Percentiles rank a stretch among this genome's conserved stretches.
These are phyloP conservation scores for Monosporascus sp. DNA, from an alignment of 2,329 filamentous ascomycete species.

Conservation along the genomic window DNA sequence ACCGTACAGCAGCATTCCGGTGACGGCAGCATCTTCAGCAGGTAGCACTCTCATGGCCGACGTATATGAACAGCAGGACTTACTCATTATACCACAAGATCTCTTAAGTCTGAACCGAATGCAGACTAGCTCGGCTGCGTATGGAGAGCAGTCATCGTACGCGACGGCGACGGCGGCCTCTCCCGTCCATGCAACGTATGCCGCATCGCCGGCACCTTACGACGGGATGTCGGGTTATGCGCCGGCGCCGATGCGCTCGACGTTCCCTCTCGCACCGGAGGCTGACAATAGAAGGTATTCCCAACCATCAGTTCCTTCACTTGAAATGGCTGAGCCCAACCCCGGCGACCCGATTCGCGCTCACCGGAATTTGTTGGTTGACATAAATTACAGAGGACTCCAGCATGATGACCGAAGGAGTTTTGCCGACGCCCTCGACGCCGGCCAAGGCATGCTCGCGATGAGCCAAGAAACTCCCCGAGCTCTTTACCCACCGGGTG, in stretches of 20 bases:
- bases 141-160: slow-evolving; percentile 61
- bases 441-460: slow-evolving; percentile 88
- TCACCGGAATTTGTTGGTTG: slow-evolving; percentile 59
- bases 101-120: slow-evolving; percentile 63
- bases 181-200: slow-evolving; percentile 60
- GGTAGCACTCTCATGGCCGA: slow-evolving; percentile 59
- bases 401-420: slow-evolving; percentile 57
- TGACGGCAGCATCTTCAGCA: slow-evolving; percentile 63
- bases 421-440: slow-evolving; percentile 86
- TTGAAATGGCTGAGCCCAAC: slow-evolving; percentile 41
- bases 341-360: slow-evolving; percentile 29
- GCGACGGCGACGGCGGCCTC: slow-evolving; percentile 61
- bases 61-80: slow-evolving; percentile 56
- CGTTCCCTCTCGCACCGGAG: slow-evolving; percentile 52
- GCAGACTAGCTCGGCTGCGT: slow-evolving; percentile 57
- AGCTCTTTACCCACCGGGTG: slow-evolving; percentile 73
- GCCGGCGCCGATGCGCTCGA: slow-evolving; percentile 55
- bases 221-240: slow-evolving; percentile 68
- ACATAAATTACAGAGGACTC: slow-evolving; percentile 55
- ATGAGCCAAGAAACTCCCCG: slow-evolving; percentile 93
- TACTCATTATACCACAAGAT: slow-evolving; percentile 71
- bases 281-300: slow-evolving; percentile 65
- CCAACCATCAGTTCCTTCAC: slow-evolving; percentile 70
- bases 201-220: slow-evolving; percentile 64
- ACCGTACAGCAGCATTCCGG: slow-evolving; percentile 66